Conservation (phyloP, 345 rosid genomes). For the Pistacia atlantica region DNA sequence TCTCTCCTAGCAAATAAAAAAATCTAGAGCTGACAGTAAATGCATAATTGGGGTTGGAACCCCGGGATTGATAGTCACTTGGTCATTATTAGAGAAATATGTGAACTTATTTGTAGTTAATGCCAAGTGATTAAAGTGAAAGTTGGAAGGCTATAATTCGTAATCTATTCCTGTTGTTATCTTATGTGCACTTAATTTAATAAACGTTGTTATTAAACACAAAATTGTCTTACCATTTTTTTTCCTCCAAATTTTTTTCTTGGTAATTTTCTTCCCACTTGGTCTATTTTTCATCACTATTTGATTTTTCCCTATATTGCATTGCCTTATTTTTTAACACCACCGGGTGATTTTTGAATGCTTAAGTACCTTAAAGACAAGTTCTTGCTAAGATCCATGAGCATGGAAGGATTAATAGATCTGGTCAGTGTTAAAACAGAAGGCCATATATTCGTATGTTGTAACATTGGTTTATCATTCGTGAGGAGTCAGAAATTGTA, state of each 20-base stretch:
- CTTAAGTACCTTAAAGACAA: neutral
- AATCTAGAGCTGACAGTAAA: no score
- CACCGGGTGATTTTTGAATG: neutral
- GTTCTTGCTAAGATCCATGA: neutral
- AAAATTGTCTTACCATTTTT: neutral
- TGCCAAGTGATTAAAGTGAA: neutral
- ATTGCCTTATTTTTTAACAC: neutral
- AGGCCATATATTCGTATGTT: neutral
- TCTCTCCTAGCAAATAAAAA: no score
- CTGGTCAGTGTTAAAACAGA: neutral
- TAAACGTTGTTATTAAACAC: neutral
- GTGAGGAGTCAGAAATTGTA: neutral
- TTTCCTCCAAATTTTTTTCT: neutral
- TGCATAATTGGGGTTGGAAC: no score
- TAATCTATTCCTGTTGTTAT: no score
- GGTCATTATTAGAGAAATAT: neutral
- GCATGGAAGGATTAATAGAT: neutral
- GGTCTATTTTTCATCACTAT: neutral
- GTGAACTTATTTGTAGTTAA: neutral
- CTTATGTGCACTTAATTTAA: no score
- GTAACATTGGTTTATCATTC: neutral
- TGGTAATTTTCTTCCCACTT: neutral
- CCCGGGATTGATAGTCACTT: neutral
- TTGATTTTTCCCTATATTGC: no score
- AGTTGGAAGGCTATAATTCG: neutral